Evolutionary conservation across 2,329 filamentous ascomycete species (phyloP).

Genomic region (Clonostachys sp.): DNA sequence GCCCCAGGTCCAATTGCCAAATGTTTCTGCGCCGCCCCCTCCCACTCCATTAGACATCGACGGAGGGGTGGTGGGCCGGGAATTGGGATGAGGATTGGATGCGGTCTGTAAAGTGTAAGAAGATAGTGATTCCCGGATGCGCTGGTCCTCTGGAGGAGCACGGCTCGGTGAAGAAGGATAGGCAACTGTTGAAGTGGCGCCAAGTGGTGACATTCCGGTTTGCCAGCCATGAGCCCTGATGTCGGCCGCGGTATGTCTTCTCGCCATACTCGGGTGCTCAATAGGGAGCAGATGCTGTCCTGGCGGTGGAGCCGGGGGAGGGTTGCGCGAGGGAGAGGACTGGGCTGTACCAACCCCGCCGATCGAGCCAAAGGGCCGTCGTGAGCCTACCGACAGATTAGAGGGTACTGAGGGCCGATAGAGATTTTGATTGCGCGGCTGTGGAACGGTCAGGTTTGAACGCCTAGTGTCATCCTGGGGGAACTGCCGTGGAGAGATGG

Average conservation of each 20-base stretch:
- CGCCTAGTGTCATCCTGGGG: slow-evolving; percentile 82
- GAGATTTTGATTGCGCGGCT: slow-evolving; percentile 52
- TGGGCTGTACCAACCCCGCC: slow-evolving; percentile 65
- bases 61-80: slow-evolving; percentile 49
- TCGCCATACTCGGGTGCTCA: slow-evolving; percentile 63
- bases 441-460: slow-evolving; percentile 59
- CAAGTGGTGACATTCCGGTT: slow-evolving; percentile 53
- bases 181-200: slow-evolving; percentile 50
- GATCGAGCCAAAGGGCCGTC: slow-evolving; percentile 83
- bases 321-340: slow-evolving; percentile 70
- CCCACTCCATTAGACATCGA: slow-evolving; percentile 36
- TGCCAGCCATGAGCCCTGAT: slow-evolving; percentile 86
- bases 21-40: slow-evolving; percentile 30
- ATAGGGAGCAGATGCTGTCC: slow-evolving; percentile 62
- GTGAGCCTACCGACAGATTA: slow-evolving; percentile 72
- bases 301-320: slow-evolving; percentile 58
- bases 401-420: slow-evolving; percentile 77
- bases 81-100: slow-evolving; percentile 37
- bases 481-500: slow-evolving; percentile 82
- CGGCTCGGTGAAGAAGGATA: slow-evolving; percentile 54
- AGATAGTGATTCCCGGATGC: slow-evolving; percentile 51
- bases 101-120: slow-evolving; percentile 44
- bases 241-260: slow-evolving; percentile 91
- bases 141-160: slow-evolving; percentile 44
- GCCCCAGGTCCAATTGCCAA: slow-evolving; percentile 54